Conservation (phyloP, 192 early-diverging fungal genomes). For the Coemansia reversa region DNA sequence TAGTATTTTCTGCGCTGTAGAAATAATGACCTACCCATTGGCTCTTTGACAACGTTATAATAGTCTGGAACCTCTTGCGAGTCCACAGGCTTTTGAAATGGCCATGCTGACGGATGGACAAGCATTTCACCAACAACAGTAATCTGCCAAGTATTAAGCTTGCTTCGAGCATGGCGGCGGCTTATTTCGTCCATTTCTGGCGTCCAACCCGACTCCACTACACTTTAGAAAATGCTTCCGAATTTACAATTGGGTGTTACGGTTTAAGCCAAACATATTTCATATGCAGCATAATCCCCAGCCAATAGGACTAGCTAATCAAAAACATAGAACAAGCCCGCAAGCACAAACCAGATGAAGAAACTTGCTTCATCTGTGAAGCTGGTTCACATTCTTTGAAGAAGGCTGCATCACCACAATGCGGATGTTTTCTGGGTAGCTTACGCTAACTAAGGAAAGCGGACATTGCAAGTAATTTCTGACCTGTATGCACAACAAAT, state of each 20-base stretch:
- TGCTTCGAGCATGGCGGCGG: constrained; percentile 42
- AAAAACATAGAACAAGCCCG: no score
- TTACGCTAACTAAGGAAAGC: background rate
- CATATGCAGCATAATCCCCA: background rate
- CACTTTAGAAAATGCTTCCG: background rate
- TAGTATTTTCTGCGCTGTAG: background rate
- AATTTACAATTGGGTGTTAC: background rate
- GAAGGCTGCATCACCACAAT: background rate
- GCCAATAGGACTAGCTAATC: no score
- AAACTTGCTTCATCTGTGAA: no score
- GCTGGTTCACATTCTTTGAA: background rate
- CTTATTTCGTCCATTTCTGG: constrained; percentile 73
- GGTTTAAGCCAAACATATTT: background rate
- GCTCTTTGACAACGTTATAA: constrained; percentile 92
- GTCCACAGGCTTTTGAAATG: constrained; percentile 91
- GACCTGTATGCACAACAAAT: background rate
- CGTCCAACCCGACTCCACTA: constrained; percentile 90
- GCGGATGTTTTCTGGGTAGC: background rate
- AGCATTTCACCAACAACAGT: constrained; percentile 75
- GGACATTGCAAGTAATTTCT: background rate
- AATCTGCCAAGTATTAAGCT: constrained; percentile 58
- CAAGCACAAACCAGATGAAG: no score
- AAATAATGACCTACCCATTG: constrained; percentile 70
- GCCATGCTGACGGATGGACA: constrained; percentile 82
- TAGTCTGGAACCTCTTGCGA: constrained; percentile 89